Base-by-base conservation (phyloP, 2,329 filamentous ascomycete species). In the Neonectria sp. region DNA sequence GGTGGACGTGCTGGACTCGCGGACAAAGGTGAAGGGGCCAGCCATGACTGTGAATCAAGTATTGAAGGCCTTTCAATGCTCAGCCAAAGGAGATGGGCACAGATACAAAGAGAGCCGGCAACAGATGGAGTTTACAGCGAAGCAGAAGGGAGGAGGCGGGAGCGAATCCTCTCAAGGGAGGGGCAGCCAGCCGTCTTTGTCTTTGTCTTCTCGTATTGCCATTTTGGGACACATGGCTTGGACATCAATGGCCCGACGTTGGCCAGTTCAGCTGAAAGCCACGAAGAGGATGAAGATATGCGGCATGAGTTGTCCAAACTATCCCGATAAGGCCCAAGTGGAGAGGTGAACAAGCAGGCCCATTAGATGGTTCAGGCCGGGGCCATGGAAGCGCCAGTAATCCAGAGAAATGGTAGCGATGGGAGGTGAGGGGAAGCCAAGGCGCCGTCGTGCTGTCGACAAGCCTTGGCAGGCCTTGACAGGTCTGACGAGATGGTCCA, bases 1-100 rank as follows among this genome's bases (percentile, higher is more conserved):
- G 29, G 51, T 35, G 17, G 45, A 59, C 64, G 35, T 62, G 57
- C 64, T 58, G 15, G 64, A 63, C 29, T 67, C 59, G 24, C 59
- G 59, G 37, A 67, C 48, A 13, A 67, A 21, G 37, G 64, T 67
- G 29, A 63, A 67, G 4, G 48, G 27, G 9, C 24, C 12, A 13
- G 57, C 57, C 57, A 60, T 60, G 15, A 15, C 24, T 60, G 57
- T 15, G 13, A 24, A 15, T 35, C n/a, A 27, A 24, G 7, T 13
- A 13, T 11, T 51, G 12, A 17, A 27, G 7, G 13, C 31, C 48
- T 29, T 52, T n/a, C 4, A 11, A 33, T 11, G 6, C 27, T 52
- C 17, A 25, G 15, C 31, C 8, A 33, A 52, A n/a, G 15, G 8
- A 12, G 6, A 21, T 9, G 21, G 9, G 6, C 29, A 33, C 49